Evolutionary conservation across 2,329 filamentous ascomycete genomes (phyloP).

Genomic region (Lachnellula occidentalis): DNA sequence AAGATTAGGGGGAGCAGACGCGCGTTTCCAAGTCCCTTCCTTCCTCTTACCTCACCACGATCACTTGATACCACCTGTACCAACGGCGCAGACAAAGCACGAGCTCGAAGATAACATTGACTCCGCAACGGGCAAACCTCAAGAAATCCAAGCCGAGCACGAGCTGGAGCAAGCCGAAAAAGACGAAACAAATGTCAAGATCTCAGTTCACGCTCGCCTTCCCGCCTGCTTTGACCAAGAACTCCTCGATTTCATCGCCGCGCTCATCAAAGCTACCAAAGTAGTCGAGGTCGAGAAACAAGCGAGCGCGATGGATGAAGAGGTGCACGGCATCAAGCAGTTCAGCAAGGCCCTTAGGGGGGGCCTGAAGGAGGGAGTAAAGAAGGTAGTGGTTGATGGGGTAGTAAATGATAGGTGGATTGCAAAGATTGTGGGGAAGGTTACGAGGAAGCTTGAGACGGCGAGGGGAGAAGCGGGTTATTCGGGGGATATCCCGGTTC

Average conservation of each 20-base stretch:
- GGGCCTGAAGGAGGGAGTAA: constrained; percentile 39
- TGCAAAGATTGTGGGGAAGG: constrained; percentile 46
- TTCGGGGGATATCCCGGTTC: constrained; percentile 41
- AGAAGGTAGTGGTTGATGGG: constrained; percentile 40
- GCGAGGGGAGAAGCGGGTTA: constrained; percentile 47
- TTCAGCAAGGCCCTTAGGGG: constrained; percentile 29
- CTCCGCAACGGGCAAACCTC: constrained; percentile 39
- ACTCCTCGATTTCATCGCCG: constrained; percentile 48
- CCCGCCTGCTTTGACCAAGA: constrained; percentile 46
- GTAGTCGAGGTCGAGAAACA: constrained; percentile 48
- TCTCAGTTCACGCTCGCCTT: constrained; percentile 43
- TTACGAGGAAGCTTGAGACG: constrained; percentile 42
- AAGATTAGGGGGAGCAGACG: constrained; percentile 45
- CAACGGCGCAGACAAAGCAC: constrained; percentile 31
- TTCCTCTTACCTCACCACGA: constrained; percentile 50
- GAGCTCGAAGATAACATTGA: constrained; percentile 35
- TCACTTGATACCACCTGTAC: constrained; percentile 41
- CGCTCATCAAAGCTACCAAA: constrained; percentile 52
- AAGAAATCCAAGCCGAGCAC: constrained; percentile 36
- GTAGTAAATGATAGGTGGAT: constrained; percentile 51
- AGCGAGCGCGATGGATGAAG: constrained; percentile 25
- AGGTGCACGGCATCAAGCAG: constrained; percentile 28
- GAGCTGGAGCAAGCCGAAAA: constrained; percentile 37
- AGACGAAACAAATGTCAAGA: constrained; percentile 43
- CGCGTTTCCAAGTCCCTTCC: constrained; percentile 41